These are phyloP conservation scores for Diplodia mutila DNA, from an alignment of 2,329 filamentous ascomycete genomes.

Conservation along the genomic window DNA sequence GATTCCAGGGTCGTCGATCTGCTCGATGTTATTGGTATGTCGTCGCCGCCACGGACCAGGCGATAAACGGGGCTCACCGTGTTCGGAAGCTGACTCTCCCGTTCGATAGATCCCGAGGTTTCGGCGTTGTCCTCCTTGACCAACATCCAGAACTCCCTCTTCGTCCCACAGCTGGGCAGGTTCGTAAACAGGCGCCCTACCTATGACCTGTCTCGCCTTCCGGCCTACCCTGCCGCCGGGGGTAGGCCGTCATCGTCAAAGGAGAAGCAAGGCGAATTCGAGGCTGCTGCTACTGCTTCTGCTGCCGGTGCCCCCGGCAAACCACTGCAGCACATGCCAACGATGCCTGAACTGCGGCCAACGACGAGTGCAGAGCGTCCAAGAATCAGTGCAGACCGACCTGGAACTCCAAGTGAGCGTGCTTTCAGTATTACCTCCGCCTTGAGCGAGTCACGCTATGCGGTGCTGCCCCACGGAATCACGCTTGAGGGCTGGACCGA, in stretches of 20 bases:
- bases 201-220: slow-evolving; percentile 63
- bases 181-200: slow-evolving; percentile 78
- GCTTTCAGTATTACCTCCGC: slow-evolving; percentile 49
- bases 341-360: not conserved
- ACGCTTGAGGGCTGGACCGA: slow-evolving; percentile 74
- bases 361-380: not conserved
- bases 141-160: slow-evolving; percentile 88
- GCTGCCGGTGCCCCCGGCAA: not conserved
- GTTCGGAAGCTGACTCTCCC: slow-evolving; percentile 1
- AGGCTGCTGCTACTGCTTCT: not conserved
- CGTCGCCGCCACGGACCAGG: slow-evolving; percentile 24
- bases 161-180: slow-evolving; percentile 77
- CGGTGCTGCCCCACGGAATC: slow-evolving; percentile 75
- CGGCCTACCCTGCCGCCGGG: not conserved
- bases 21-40: slow-evolving; percentile 69
- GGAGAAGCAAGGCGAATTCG: not conserved
- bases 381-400: not conserved
- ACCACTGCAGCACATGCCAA: slow-evolving; percentile 27
- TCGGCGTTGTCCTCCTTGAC: slow-evolving; percentile 81
- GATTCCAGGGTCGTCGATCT: slow-evolving; percentile 67
- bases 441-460: slow-evolving; percentile 72
- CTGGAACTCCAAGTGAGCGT: slow-evolving; percentile 20
- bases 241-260: not conserved
- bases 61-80: slow-evolving; percentile 30
- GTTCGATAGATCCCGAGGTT: slow-evolving; percentile 72